Evolutionary conservation across 495 filamentous ascomycete species (phyloP).

Genomic region (Aspergillus saccharolyticus): DNA sequence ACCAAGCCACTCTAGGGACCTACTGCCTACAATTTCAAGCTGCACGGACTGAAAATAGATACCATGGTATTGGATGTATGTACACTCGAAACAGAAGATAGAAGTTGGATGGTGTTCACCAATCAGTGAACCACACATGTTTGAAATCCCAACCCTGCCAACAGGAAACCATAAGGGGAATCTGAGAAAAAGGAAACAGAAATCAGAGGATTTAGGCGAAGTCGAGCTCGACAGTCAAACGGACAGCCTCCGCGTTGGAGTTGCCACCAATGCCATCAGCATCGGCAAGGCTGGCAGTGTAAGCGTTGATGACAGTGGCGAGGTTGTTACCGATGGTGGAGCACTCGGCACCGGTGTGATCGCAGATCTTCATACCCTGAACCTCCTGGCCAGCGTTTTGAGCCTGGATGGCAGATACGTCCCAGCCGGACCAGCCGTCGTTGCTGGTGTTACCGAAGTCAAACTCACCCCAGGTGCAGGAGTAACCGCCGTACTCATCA

Average conservation of each 20-base stretch:
- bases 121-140: background rate
- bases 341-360: conserved; percentile 27
- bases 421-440: conserved; percentile 45
- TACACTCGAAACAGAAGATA: background rate
- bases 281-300: conserved; percentile 27
- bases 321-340: conserved; percentile 30
- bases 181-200: conserved; percentile 12
- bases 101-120: background rate
- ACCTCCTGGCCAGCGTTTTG: conserved; percentile 26
- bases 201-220: conserved; percentile 21
- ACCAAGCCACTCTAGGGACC: background rate
- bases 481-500: conserved; percentile 30
- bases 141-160: background rate
- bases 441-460: conserved; percentile 48
- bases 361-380: conserved; percentile 42
- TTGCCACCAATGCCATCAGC: conserved; percentile 26
- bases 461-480: conserved; percentile 51
- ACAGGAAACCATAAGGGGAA: conserved; percentile 1
- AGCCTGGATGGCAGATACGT: conserved; percentile 49
- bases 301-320: conserved; percentile 29
- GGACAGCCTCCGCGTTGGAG: conserved; percentile 21
- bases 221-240: conserved; percentile 34
- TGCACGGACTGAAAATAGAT: background rate
- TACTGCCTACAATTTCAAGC: background rate
- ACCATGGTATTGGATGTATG: background rate